These are phyloP conservation scores for Syzygium jambos DNA, from an alignment of 345 rosid genomes.

Conservation along the genomic window DNA sequence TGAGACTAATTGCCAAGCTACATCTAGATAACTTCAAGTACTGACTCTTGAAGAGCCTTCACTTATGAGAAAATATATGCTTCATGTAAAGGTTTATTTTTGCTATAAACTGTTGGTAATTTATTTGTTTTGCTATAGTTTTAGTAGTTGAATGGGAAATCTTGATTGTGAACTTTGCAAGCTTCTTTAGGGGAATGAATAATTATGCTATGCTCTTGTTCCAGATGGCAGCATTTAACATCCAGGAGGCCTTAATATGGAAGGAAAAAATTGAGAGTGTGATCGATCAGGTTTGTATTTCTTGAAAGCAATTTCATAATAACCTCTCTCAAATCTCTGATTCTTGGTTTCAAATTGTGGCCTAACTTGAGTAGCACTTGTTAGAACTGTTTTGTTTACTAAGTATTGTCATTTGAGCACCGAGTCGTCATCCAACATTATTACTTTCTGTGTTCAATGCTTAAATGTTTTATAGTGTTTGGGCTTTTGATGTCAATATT, in stretches of 20 bases:
- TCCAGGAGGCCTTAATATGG: constrained; percentile 90
- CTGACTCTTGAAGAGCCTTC: neutral
- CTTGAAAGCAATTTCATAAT: neutral
- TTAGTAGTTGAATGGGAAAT: neutral
- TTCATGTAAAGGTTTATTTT: neutral
- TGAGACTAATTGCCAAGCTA: neutral
- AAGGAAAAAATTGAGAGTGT: constrained; percentile 83
- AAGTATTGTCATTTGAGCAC: neutral
- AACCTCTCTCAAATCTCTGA: neutral
- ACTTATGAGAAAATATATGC: neutral
- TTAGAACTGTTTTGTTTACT: neutral
- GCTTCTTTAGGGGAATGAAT: neutral
- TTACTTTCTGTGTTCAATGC: neutral
- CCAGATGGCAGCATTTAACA: constrained; percentile 99
- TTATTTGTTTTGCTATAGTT: neutral
- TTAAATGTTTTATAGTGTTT: neutral
- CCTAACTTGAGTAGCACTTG: neutral
- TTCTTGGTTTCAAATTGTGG: neutral
- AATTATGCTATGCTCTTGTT: neutral
- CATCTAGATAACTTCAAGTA: neutral
- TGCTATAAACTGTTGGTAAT: neutral
- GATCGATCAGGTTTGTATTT: constrained; percentile 68
- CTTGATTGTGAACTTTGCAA: neutral
- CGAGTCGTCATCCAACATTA: neutral
- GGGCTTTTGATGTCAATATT: neutral